Evolutionary conservation across 345 rosid genomes (phyloP).

Genomic region (Moricandia arvensis): DNA sequence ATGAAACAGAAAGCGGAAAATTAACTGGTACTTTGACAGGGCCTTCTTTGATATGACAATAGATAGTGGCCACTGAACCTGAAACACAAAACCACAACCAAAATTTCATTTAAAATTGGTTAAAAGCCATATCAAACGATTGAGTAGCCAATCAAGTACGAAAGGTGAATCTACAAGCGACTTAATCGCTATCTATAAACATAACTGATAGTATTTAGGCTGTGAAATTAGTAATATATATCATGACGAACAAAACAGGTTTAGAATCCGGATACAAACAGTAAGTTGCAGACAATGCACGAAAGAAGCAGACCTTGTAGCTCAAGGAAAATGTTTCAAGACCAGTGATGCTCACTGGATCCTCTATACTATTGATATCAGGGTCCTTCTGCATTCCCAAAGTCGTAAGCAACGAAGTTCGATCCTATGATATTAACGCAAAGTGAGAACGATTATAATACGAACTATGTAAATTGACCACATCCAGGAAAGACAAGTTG

Average conservation of each 20-base stretch:
- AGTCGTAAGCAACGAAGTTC: constrained; percentile 75
- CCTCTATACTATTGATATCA: constrained; percentile 57
- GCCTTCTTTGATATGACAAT: constrained; percentile 91
- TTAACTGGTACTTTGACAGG: constrained; percentile 79
- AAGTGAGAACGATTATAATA: constrained; percentile 17
- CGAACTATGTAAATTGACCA: neutral
- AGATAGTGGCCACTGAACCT: constrained; percentile 97
- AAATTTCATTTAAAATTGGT: too few species aligned
- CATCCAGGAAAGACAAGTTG: constrained; percentile 17
- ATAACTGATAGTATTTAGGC: neutral
- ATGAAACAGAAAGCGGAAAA: constrained; percentile 87
- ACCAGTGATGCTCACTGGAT: constrained; percentile 78
- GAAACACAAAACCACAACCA: constrained; percentile 40
- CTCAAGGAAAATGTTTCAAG: constrained; percentile 95
- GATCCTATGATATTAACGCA: constrained; percentile 60
- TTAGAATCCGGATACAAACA: neutral
- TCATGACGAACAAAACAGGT: neutral
- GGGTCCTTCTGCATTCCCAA: constrained; percentile 62
- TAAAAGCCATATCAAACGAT: neutral
- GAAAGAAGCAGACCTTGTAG: constrained; percentile 66
- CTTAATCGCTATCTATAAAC: too few species aligned
- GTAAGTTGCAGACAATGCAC: neutral
- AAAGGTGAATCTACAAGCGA: neutral
- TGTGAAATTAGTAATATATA: neutral
- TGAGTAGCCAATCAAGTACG: constrained; percentile 1